Percentiles rank a stretch among this genome's conserved stretches.
phyloP scores from a whole-genome alignment of 176 grass and related monocot genomes.

The Raddia guianensis region DNA sequence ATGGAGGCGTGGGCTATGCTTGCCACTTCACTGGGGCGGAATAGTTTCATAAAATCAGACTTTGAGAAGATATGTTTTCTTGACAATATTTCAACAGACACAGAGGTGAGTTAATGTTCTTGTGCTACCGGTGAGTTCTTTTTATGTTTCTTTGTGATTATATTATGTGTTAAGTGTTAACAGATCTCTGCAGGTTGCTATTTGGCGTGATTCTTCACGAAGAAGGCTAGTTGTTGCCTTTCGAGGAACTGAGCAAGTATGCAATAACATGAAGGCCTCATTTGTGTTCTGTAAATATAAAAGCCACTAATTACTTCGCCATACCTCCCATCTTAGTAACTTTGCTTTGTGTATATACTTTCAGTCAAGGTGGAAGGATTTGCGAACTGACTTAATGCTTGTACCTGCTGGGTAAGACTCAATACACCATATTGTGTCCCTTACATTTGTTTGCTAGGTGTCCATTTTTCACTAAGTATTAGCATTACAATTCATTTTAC shows the following conservation, averaged over 20 bases:
- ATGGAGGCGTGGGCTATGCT: conserved; percentile 99
- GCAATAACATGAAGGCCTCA: conserved; percentile 40
- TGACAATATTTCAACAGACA: conserved; percentile 82
- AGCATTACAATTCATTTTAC: background rate
- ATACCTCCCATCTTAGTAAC: conserved; percentile 26
- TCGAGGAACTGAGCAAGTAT: conserved; percentile 96
- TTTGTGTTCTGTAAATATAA: conserved; percentile 18
- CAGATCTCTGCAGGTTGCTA: conserved; percentile 60
- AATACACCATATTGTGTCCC: background rate
- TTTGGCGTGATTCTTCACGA: conserved; percentile 91
- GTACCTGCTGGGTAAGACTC: conserved; percentile 73
- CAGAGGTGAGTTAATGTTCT: conserved; percentile 55
- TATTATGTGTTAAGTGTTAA: conserved; percentile 30
- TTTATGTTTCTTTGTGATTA: background rate
- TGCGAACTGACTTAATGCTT: conserved; percentile 91
- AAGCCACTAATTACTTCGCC: background rate
- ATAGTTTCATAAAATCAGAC: conserved; percentile 96
- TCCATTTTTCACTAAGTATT: conserved; percentile 6
- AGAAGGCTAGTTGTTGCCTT: conserved; percentile 86
- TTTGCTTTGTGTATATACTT: conserved; percentile 35
- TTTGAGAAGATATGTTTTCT: conserved; percentile 99
- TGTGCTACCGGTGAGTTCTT: conserved; percentile 29
- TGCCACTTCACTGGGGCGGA: conserved; percentile 82
- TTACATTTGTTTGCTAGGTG: background rate
- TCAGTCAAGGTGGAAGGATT: conserved; percentile 96